Evolutionary conservation across 2,329 filamentous ascomycete genomes (phyloP), one percentile per base, ranked within the genome.

Genomic region (Alternaria tenuissima): DNA sequence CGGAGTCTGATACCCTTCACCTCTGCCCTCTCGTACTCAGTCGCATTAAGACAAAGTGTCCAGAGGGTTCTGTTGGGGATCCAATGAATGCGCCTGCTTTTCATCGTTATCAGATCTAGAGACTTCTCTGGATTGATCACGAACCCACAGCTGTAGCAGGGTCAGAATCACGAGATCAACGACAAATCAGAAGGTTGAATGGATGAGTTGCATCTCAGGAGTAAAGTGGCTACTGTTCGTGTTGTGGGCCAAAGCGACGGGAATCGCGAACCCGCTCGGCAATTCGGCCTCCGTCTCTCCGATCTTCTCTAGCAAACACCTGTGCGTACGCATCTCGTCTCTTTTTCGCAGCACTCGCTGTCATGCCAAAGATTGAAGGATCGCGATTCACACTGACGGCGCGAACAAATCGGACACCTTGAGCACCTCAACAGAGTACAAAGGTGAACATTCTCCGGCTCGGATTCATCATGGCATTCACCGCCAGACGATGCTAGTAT

Each of bases 321-420:
- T 38, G 48, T 52, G 47, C 42, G 30, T 24, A 22, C 9, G 48
- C 14, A 34, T 44, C 39, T 34, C 49, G 39, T 26, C 49, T 52
- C 26, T 38, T 39, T 43, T 44, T 36, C 28, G 30, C n/a, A 39
- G 38, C 22, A 9, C 22, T 41, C 22, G 28, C 38, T 39, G 18
- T 48, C 46, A 32, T 30, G 30, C 30, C 18, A 20, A 22, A 48
- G 28, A 48, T 16, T 7, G 12, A 48, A 11, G 32, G 46, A 49
- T 49, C 32, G 20, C 30, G 18, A 38, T 38, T 36, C 8, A 36
- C 20, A 38, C 20, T 7, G 16, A 38, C 9, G 20, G 3, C 20
- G 22, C 20, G 8, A 26, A 26, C 9, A 16, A 22, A 36, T 6
- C 32, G 11, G 34, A 36, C 6, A n/a, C 16, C 9, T 5, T 9